phyloP scores from a whole-genome alignment of 106 monocot genomes.

The Posidonia australis region DNA sequence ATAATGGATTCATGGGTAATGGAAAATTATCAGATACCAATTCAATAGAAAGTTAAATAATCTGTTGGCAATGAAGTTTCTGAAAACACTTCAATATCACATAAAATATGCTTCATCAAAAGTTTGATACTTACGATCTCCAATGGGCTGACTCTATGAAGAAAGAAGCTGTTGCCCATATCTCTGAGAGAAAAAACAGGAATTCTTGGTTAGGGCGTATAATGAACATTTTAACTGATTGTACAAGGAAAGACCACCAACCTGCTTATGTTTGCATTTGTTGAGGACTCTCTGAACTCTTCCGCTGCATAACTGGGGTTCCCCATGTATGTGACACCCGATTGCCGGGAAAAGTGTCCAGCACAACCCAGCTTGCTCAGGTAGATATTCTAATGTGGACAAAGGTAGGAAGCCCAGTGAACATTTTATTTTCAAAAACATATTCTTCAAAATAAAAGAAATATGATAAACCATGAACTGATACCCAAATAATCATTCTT shows the following conservation, averaged over 20 bases:
- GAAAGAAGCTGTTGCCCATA: conserved; percentile 22
- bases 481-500: background rate
- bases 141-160: conserved; percentile 40
- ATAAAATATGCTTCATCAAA: background rate
- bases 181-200: conserved; percentile 14
- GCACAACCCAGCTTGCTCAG: conserved; percentile 34
- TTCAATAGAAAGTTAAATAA: no score
- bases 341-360: conserved; percentile 13
- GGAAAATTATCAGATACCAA: no score
- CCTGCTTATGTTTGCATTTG: conserved; percentile 5
- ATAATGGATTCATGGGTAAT: no score
- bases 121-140: conserved; percentile 34
- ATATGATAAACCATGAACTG: background rate
- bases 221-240: background rate
- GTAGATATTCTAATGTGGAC: conserved; percentile 42
- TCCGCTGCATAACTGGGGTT: conserved; percentile 21
- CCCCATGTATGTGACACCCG: conserved; percentile 30
- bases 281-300: background rate
- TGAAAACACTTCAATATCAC: no score
- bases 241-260: conserved; percentile 3
- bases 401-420: background rate
- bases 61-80: no score
- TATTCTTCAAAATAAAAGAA: background rate
- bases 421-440: no score
- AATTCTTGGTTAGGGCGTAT: background rate